Evolutionary conservation across 768 basidiomycete genomes (phyloP).

Genomic region (Kwoniella bestiolae): DNA sequence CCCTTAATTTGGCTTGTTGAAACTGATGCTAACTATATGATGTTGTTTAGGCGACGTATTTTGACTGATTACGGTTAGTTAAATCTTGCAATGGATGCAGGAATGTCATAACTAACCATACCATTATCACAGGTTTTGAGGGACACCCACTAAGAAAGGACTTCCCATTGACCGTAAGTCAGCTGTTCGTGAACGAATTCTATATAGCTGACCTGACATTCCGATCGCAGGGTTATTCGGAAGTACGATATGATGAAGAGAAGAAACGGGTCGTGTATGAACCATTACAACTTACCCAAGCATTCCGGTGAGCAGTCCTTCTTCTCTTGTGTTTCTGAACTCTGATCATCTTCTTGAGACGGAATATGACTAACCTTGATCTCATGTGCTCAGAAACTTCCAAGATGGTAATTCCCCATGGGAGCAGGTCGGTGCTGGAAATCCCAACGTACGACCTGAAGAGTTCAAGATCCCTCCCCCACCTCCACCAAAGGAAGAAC

Average conservation of each 20-base stretch:
- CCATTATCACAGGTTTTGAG: slow-evolving; percentile 72
- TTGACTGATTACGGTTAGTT: slow-evolving; percentile 89
- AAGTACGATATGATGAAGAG: slow-evolving; percentile 97
- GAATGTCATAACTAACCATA: not conserved
- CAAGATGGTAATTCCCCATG: slow-evolving; percentile 82
- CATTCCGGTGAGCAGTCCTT: slow-evolving; percentile 74
- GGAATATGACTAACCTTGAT: not conserved
- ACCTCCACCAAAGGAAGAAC: slow-evolving; percentile 74
- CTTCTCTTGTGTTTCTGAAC: too few species aligned
- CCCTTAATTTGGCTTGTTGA: not conserved
- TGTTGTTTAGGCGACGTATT: slow-evolving; percentile 77
- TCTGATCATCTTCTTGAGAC: not conserved
- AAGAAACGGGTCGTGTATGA: slow-evolving; percentile 97
- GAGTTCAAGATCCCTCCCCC: slow-evolving; percentile 60
- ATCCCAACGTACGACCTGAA: slow-evolving; percentile 48
- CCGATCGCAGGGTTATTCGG: slow-evolving; percentile 83
- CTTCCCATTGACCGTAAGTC: slow-evolving; percentile 88
- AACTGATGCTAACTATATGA: not conserved
- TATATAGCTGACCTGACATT: not conserved
- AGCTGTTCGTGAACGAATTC: not conserved
- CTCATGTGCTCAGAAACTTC: slow-evolving; percentile 71
- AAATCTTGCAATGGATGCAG: not conserved
- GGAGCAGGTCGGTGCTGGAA: slow-evolving; percentile 85
- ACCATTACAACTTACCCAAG: slow-evolving; percentile 94
- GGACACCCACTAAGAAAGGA: slow-evolving; percentile 97